Conservation (phyloP, 345 rosid genomes). For the Erodium maritimum region DNA sequence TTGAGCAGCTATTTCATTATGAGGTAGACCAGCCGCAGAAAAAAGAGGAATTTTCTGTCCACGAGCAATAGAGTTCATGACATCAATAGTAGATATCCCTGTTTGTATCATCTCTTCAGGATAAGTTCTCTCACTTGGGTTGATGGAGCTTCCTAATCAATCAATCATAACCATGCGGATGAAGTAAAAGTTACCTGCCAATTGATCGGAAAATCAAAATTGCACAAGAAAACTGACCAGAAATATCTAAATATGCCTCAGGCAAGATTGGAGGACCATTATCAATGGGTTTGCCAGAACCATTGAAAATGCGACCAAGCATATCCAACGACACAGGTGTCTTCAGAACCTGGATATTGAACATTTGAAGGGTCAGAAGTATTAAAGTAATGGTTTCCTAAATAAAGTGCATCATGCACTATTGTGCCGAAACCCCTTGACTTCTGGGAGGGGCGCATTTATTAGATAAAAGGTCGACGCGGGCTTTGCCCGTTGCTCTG, state of each 20-base stretch:
- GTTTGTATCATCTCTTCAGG: constrained; percentile 99
- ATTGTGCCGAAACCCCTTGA: too few relatives aligned
- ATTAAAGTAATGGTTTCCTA: too few relatives aligned
- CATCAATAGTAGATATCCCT: constrained; percentile 96
- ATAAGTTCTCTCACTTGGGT: constrained; percentile 96
- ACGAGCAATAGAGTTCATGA: constrained; percentile 94
- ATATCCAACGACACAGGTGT: constrained; percentile 90
- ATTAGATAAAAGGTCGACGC: too few relatives aligned
- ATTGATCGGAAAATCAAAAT: not conserved
- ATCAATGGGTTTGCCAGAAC: constrained; percentile 94
- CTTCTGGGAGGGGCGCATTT: too few relatives aligned
- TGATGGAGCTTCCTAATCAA: constrained; percentile 72
- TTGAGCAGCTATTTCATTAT: constrained; percentile 97
- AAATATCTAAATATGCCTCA: constrained; percentile 84
- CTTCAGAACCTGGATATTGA: constrained; percentile 46
- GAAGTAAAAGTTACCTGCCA: not conserved
- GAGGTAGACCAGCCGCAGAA: constrained; percentile 99
- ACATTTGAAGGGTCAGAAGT: not conserved
- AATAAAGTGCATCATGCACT: not conserved
- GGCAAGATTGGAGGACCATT: constrained; percentile 91
- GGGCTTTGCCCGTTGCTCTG: too few relatives aligned
- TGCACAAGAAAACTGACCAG: constrained; percentile 33
- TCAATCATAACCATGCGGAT: not conserved
- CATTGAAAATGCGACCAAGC: constrained; percentile 94
- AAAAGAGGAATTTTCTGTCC: constrained; percentile 97